Evolutionary conservation across 2,329 filamentous ascomycete genomes (phyloP), one percentile per base, ranked within the genome.

Genomic region (Chaetomium sp.): DNA sequence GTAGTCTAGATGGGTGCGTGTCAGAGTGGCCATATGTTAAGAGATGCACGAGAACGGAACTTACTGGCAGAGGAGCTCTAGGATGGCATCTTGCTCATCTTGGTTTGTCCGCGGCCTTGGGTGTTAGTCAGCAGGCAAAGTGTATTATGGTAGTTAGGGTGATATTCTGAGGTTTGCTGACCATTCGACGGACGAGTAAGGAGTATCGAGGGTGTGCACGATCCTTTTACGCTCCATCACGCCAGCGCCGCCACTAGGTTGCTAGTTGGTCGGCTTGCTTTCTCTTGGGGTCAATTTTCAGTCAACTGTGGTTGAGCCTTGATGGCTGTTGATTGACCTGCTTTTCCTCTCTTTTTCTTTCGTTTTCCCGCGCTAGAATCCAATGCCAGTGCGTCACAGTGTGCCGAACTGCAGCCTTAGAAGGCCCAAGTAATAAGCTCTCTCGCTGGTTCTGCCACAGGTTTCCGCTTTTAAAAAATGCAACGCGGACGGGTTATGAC

Each of bases 1-100:
- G 76, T 23, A 91, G 77, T 65, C 89, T 92, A 50, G 1, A 7
- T 13, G 5, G 6, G 42, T 10, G 12, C 9, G 50, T 60, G 57
- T 42, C 42, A 60, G 47, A 60, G 47, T 57, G 42, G 65, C 38
- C 29, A 50, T n/a, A 25, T 25, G 16, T 8, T 9, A 19, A 7
- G 25, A 31, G 27, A 8, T 42, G 38, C 29, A 47, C 16, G 25
- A 13, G 27, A 19, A 31, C 16, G 19, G 42, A 19, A 70, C 78
- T 70, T 81, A 90, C 89, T 80, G 83, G 83, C 85, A 90, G 5
- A 91, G 79, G 57, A 92, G 78, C 67, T 90, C 87, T 10, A 91
- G 73, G 45, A 91, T 88, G 4, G 82, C 80, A 59, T 88, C 83
- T 74, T 90, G 87, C 60, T 90, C 81, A 57, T 85, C 78, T 21